phyloP scores from a whole-genome alignment of 345 rosid species.

The Passiflora organensis region DNA sequence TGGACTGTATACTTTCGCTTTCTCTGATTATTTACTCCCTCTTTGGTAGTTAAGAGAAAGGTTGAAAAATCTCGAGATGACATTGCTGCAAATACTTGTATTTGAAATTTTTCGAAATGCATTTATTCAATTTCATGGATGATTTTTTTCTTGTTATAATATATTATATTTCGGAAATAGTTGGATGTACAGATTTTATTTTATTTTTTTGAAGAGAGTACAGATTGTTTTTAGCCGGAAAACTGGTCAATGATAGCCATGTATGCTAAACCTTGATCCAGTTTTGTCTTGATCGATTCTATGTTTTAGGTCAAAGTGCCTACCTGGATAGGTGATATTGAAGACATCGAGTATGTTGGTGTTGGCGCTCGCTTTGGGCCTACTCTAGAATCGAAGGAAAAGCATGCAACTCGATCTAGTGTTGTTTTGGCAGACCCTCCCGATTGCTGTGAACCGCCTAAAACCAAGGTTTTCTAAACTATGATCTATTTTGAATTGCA shows the following conservation, averaged over 20 bases:
- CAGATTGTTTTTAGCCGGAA: too few relatives aligned
- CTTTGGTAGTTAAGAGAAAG: constrained; percentile 1
- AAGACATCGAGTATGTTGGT: constrained; percentile 70
- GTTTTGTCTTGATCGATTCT: too few relatives aligned
- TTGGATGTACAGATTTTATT: too few relatives aligned
- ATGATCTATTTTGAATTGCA: neutral
- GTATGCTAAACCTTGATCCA: too few relatives aligned
- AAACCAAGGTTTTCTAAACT: constrained; percentile 43
- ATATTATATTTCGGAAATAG: too few relatives aligned
- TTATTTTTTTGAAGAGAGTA: too few relatives aligned
- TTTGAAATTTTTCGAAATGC: too few relatives aligned
- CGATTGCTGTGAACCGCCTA: constrained; percentile 63
- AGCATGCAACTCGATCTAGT: constrained; percentile 52
- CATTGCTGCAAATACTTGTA: too few relatives aligned
- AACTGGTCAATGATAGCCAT: too few relatives aligned
- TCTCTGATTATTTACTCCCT: neutral
- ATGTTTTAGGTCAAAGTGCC: constrained; percentile 72
- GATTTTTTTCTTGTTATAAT: too few relatives aligned
- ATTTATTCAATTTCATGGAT: too few relatives aligned
- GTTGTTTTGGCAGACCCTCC: constrained; percentile 76
- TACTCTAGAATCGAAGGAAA: constrained; percentile 80
- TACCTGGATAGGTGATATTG: constrained; percentile 54
- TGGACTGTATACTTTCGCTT: neutral
- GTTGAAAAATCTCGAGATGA: neutral
- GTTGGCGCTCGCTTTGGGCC: constrained; percentile 90